phyloP scores from a whole-genome alignment of 495 filamentous ascomycete genomes.

The Podospora bellae-mahoneyi region DNA sequence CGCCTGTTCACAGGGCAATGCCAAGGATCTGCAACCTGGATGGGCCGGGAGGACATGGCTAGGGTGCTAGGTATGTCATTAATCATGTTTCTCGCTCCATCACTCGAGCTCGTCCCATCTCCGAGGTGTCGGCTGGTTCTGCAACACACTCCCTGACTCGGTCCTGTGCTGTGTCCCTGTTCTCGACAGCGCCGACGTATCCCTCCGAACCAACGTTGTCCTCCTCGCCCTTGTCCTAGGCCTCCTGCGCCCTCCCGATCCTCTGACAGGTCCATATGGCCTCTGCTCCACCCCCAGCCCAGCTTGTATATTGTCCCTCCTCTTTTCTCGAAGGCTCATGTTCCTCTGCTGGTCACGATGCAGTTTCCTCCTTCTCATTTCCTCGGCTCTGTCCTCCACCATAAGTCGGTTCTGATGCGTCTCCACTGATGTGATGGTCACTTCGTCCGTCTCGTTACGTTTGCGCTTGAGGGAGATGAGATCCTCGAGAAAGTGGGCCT shows the following conservation, averaged over 20 bases:
- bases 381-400: conserved; percentile 33
- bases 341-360: conserved; percentile 27
- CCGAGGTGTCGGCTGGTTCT: conserved; percentile 1
- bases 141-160: background rate
- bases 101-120: conserved; percentile 17
- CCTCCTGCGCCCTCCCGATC: conserved; percentile 18
- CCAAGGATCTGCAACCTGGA: background rate
- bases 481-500: conserved; percentile 45
- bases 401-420: conserved; percentile 36
- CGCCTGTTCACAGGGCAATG: background rate
- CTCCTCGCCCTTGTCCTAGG: conserved; percentile 22
- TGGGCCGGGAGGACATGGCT: background rate
- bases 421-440: conserved; percentile 45
- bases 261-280: conserved; percentile 21
- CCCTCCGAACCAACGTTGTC: conserved; percentile 22
- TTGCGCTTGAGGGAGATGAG: conserved; percentile 49
- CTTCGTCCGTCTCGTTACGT: conserved; percentile 54
- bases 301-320: conserved; percentile 18
- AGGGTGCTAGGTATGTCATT: background rate
- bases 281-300: conserved; percentile 15
- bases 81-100: background rate
- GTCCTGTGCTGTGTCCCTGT: background rate
- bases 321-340: conserved; percentile 26
- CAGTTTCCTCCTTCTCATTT: conserved; percentile 29
- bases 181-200: conserved; percentile 15